Conservation (phyloP, 495 filamentous ascomycete genomes). For the Elaphomyces granulatus region DNA sequence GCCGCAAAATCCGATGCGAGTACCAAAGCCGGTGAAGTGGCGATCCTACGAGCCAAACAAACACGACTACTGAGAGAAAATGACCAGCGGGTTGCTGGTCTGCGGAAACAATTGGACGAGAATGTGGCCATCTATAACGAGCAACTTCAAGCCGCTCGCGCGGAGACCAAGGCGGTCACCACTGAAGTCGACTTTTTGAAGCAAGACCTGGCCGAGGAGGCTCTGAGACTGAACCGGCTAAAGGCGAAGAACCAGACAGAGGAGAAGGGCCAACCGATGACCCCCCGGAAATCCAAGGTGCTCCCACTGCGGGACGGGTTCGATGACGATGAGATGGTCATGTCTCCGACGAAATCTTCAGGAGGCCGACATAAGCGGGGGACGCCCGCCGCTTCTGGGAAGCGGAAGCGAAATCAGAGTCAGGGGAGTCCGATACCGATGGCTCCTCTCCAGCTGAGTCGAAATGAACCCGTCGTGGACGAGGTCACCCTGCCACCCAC, state of each 20-base stretch:
- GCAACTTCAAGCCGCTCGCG: slow-evolving; percentile 40
- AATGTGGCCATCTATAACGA: slow-evolving; percentile 38
- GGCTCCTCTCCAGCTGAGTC: slow-evolving; percentile 35
- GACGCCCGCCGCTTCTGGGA: slow-evolving; percentile 45
- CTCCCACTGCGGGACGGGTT: slow-evolving; percentile 55
- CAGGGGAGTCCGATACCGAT: slow-evolving; percentile 38
- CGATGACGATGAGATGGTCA: slow-evolving; percentile 52
- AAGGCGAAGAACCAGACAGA: slow-evolving; percentile 29
- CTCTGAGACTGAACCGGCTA: slow-evolving; percentile 32
- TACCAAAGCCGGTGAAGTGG: slow-evolving; percentile 50
- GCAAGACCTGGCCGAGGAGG: slow-evolving; percentile 48
- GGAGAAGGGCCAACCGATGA: slow-evolving; percentile 28
- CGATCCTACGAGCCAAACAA: slow-evolving; percentile 52
- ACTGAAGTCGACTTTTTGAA: slow-evolving; percentile 51
- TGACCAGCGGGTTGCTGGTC: slow-evolving; percentile 35
- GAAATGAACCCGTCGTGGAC: slow-evolving; percentile 20
- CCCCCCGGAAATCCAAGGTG: slow-evolving; percentile 44
- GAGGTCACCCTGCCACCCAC: slow-evolving; percentile 9
- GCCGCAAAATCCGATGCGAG: slow-evolving; percentile 34
- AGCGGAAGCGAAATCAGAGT: slow-evolving; percentile 45
- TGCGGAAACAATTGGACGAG: slow-evolving; percentile 42
- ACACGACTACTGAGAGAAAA: slow-evolving; percentile 39
- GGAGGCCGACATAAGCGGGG: slow-evolving; percentile 33
- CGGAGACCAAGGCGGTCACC: slow-evolving; percentile 43
- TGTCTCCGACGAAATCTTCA: slow-evolving; percentile 42